Conservation (phyloP, 2,329 filamentous ascomycete genomes). For the Cladobotryum mycophilum region DNA sequence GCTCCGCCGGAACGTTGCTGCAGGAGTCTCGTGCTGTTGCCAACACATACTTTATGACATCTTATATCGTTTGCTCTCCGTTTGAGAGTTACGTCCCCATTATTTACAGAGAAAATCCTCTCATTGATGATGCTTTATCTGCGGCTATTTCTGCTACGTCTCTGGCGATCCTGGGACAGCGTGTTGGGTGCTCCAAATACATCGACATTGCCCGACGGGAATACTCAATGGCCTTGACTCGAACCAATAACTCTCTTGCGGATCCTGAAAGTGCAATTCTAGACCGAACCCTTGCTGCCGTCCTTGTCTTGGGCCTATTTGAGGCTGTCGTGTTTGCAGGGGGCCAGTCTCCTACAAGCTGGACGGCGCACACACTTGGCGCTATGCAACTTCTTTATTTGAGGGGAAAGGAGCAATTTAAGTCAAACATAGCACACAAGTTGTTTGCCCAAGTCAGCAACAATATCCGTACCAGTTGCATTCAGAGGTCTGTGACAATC, state of each 20-base stretch:
- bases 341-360: slow-evolving; percentile 18
- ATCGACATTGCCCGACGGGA: slow-evolving; percentile 16
- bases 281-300: slow-evolving; percentile 20
- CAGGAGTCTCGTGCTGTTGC: slow-evolving; percentile 11
- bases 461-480: slow-evolving; percentile 22
- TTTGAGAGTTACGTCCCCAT: slow-evolving; percentile 19
- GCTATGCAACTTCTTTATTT: slow-evolving; percentile 21
- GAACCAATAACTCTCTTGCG: slow-evolving; percentile 14
- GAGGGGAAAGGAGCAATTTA: slow-evolving; percentile 17
- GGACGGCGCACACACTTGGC: slow-evolving; percentile 21
- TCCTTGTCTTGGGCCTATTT: slow-evolving; percentile 23
- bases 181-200: slow-evolving; percentile 8
- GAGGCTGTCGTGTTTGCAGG: slow-evolving; percentile 22
- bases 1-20: neutral
- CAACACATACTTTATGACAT: slow-evolving; percentile 20
- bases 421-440: slow-evolving; percentile 14
- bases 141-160: slow-evolving; percentile 18
- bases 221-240: slow-evolving; percentile 17
- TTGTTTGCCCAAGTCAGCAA: slow-evolving; percentile 21
- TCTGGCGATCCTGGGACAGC: slow-evolving; percentile 19
- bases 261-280: slow-evolving; percentile 15
- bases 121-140: slow-evolving; percentile 15
- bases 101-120: slow-evolving; percentile 11
- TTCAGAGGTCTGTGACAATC: slow-evolving; percentile 18
- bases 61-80: slow-evolving; percentile 20